Conservation (phyloP, 225 moss, liverwort and hornwort species). For the Asterella californica region DNA sequence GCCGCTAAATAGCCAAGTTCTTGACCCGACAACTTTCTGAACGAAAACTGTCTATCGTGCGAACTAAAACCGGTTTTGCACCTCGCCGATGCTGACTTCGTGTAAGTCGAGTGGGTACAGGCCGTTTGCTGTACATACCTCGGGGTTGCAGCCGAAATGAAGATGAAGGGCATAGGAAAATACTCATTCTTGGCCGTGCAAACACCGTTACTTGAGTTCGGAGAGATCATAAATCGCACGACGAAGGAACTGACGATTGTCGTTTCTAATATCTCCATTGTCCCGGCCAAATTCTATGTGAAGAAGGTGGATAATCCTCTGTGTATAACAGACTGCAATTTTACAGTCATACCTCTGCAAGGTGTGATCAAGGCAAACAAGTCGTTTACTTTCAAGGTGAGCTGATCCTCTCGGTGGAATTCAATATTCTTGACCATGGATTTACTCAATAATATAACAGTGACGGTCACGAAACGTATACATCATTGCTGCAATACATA, state of each 20-base stretch:
- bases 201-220: conserved; percentile 62
- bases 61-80: neutral
- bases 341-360: conserved; percentile 66
- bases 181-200: conserved; percentile 71
- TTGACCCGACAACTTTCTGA: neutral
- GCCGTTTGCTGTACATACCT: conserved; percentile 63
- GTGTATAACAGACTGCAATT: conserved; percentile 55
- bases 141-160: conserved; percentile 70
- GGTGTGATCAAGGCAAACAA: conserved; percentile 79
- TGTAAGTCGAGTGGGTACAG: conserved; percentile 15
- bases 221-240: conserved; percentile 70
- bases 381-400: conserved; percentile 70
- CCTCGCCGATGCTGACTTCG: neutral
- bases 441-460: no score
- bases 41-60: neutral
- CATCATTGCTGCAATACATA: no score
- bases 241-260: conserved; percentile 70
- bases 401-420: neutral
- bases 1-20: neutral
- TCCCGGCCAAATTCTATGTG: conserved; percentile 70
- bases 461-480: no score
- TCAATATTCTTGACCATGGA: no score
- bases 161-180: conserved; percentile 83
- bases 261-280: conserved; percentile 78
- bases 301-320: conserved; percentile 65